Conservation (phyloP, 257 asterid genomes). For the Scutellaria minor region DNA sequence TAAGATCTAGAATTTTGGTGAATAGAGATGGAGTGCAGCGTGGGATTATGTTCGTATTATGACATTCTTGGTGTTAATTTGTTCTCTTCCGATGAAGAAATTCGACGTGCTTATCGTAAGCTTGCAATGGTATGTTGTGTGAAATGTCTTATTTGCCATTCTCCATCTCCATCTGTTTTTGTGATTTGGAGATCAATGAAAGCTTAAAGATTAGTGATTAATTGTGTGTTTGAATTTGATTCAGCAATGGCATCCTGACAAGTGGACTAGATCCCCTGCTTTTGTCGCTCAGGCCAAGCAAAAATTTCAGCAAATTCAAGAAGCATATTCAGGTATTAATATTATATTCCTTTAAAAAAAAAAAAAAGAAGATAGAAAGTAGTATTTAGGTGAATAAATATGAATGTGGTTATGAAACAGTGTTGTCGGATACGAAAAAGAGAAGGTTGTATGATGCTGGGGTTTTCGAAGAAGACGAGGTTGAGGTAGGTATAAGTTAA, state of each 20-base stretch:
- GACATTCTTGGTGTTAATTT: slow-evolving; percentile 56
- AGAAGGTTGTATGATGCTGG: slow-evolving; percentile 67
- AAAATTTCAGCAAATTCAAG: slow-evolving; percentile 73
- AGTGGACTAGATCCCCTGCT: slow-evolving; percentile 59
- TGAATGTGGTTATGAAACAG: slow-evolving; percentile 37
- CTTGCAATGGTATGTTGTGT: slow-evolving; percentile 59
- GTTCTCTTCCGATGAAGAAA: slow-evolving; percentile 58
- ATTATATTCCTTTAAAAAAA: not conserved
- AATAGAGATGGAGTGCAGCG: slow-evolving; percentile 39
- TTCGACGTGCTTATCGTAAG: slow-evolving; percentile 65
- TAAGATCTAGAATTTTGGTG: not conserved
- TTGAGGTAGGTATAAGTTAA: slow-evolving; percentile 40
- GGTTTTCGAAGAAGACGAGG: slow-evolving; percentile 57
- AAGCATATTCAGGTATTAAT: slow-evolving; percentile 72
- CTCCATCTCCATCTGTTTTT: not conserved
- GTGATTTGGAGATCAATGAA: not conserved
- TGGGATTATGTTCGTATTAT: slow-evolving; percentile 46
- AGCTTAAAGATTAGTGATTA: not conserved
- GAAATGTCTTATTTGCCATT: no score
- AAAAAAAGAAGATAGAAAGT: no score
- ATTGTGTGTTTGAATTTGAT: slow-evolving; percentile 9
- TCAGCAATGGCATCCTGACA: slow-evolving; percentile 86
- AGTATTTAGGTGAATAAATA: no score
- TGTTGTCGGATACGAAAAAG: slow-evolving; percentile 59
- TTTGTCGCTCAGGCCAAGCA: slow-evolving; percentile 54